Evolutionary conservation across 768 basidiomycete species (phyloP).

Genomic region (Hygrocybe coccinea): DNA sequence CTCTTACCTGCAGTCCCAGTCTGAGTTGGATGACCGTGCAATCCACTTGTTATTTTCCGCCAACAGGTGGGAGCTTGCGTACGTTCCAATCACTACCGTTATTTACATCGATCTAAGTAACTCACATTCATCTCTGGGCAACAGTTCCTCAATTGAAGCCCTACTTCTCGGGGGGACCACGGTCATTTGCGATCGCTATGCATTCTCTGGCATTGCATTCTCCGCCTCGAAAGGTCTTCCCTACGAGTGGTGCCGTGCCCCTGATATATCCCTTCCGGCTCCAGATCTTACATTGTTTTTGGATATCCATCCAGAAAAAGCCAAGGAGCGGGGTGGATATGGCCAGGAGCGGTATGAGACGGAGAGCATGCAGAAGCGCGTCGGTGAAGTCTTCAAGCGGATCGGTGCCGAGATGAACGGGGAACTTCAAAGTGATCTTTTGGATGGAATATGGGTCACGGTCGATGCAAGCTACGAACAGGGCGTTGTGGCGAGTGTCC

Average conservation of each 20-base stretch:
- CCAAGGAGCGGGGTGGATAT: conserved; percentile 68
- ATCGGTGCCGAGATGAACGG: conserved; percentile 50
- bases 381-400: conserved; percentile 53
- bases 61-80: conserved; percentile 96
- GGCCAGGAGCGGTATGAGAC: conserved; percentile 87
- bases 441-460: conserved; percentile 43
- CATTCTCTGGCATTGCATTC: conserved; percentile 95
- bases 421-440: conserved; percentile 10
- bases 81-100: conserved; percentile 21
- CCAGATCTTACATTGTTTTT: conserved; percentile 90
- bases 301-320: conserved; percentile 67
- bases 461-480: conserved; percentile 54
- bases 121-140: neutral
- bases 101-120: neutral
- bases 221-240: conserved; percentile 64
- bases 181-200: conserved; percentile 89
- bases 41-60: conserved; percentile 95
- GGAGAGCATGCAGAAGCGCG: conserved; percentile 65
- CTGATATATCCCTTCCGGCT: conserved; percentile 82
- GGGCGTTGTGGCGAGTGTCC: conserved; percentile 47
- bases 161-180: conserved; percentile 60
- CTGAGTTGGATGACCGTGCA: conserved; percentile 85
- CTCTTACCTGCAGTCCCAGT: conserved; percentile 75
- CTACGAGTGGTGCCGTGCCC: conserved; percentile 79
- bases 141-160: conserved; percentile 56